These are phyloP conservation scores for Pugionium dolabratum DNA, from an alignment of 345 rosid species.

Conservation along the genomic window DNA sequence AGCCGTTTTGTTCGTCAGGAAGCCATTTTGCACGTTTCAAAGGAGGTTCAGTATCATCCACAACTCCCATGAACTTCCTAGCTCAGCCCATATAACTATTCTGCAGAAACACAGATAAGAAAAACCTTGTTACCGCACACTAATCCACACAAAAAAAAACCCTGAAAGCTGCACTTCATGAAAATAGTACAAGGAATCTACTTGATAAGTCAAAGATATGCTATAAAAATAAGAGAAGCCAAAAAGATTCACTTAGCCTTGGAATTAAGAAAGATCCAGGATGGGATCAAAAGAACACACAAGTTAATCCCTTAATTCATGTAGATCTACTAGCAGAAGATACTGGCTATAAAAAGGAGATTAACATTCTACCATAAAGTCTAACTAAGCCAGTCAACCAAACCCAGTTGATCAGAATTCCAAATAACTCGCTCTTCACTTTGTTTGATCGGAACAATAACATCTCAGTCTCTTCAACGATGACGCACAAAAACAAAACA, in stretches of 20 bases:
- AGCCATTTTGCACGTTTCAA: constrained; percentile 57
- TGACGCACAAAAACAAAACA: not conserved
- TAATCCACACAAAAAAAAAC: constrained; percentile 1
- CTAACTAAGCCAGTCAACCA: not conserved
- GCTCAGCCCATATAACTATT: constrained; percentile 57
- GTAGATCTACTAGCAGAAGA: constrained; percentile 17
- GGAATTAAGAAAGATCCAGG: not conserved
- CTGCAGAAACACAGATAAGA: constrained; percentile 23
- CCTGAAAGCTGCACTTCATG: not conserved
- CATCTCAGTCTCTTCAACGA: not conserved
- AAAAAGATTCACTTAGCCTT: too few relatives aligned
- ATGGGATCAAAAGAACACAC: not conserved
- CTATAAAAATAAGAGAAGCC: not conserved
- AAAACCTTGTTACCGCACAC: constrained; percentile 8
- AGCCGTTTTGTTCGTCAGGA: constrained; percentile 46
- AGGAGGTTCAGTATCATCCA: constrained; percentile 72
- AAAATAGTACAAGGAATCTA: constrained; percentile 1
- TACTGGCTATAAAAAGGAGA: not conserved
- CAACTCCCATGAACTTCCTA: constrained; percentile 70
- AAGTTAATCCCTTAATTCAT: not conserved
- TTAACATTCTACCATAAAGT: constrained; percentile 1
- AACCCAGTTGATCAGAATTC: constrained; percentile 25
- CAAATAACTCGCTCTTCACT: constrained; percentile 7
- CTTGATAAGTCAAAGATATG: not conserved
- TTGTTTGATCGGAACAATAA: constrained; percentile 24